Conservation (phyloP, 306 rosid species). For the Heteromeles arbutifolia region DNA sequence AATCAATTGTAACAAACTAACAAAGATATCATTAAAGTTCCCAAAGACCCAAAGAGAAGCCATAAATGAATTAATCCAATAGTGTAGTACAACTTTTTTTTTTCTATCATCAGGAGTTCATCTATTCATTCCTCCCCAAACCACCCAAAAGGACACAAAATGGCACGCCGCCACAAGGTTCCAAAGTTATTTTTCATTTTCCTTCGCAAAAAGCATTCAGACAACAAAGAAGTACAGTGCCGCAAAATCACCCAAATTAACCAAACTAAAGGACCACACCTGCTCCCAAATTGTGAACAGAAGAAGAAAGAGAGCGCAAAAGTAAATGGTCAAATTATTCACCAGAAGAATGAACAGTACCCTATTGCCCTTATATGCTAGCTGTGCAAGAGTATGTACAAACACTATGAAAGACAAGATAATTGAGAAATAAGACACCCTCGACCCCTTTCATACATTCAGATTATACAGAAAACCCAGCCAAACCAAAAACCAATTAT, state of each 20-base stretch:
- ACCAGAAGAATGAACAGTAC: background rate
- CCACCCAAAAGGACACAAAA: background rate
- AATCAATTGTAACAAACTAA: background rate
- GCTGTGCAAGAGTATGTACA: background rate
- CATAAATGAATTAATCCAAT: background rate
- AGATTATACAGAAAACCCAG: no score
- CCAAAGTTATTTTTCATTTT: background rate
- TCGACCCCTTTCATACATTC: no score
- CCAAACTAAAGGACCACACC: background rate
- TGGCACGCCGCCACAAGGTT: background rate
- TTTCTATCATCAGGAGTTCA: background rate
- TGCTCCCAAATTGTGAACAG: background rate
- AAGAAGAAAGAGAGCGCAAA: background rate
- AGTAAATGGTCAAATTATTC: background rate
- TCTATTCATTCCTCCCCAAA: background rate
- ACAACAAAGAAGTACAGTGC: background rate
- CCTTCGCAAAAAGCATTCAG: background rate
- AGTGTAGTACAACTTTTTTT: background rate
- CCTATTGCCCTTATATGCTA: background rate
- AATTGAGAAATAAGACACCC: no score
- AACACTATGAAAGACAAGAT: background rate
- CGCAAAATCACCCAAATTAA: background rate
- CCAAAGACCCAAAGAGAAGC: background rate
- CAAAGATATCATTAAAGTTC: background rate
- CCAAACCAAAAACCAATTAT: background rate